Evolutionary conservation across 2,329 filamentous ascomycete genomes (phyloP).

Genomic region (Parasarocladium wereldwijsianum): DNA sequence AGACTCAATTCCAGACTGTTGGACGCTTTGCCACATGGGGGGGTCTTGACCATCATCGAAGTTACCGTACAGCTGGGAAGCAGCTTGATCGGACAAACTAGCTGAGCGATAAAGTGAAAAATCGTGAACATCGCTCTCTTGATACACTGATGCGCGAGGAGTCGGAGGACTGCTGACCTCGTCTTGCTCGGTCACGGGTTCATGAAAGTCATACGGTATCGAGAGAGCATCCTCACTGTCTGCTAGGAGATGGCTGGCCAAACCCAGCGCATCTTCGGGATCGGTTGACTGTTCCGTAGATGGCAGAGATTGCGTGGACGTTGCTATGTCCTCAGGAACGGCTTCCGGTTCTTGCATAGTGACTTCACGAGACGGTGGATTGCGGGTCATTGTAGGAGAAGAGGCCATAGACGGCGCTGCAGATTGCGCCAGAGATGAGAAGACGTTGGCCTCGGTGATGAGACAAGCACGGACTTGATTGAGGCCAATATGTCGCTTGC

Average conservation of each 20-base stretch:
- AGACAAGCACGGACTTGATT: conserved; percentile 48
- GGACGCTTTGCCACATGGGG: conserved; percentile 1
- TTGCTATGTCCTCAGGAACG: conserved; percentile 12
- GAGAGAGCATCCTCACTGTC: conserved; percentile 42
- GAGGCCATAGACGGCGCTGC: conserved; percentile 24
- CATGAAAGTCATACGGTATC: conserved; percentile 37
- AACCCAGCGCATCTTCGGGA: conserved; percentile 10
- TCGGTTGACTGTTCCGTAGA: conserved; percentile 2
- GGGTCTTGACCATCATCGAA: conserved; percentile 1
- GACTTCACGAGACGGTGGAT: conserved; percentile 18
- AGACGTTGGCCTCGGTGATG: conserved; percentile 53
- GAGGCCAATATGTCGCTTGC: conserved; percentile 51
- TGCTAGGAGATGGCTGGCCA: conserved; percentile 14
- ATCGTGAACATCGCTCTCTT: conserved; percentile 15
- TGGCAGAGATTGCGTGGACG: not conserved
- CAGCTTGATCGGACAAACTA: conserved; percentile 3
- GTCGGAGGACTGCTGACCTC: conserved; percentile 30
- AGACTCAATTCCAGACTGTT: conserved; percentile 1
- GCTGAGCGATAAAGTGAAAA: conserved; percentile 8
- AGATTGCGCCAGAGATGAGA: conserved; percentile 42
- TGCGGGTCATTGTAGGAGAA: conserved; percentile 34
- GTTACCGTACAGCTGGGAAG: not conserved
- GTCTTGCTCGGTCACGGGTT: conserved; percentile 20
- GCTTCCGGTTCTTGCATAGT: conserved; percentile 5
- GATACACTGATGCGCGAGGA: conserved; percentile 35